Percentiles rank a stretch among this genome's conserved stretches.
Evolutionary conservation across 2,329 filamentous ascomycete genomes (phyloP).

Genomic region (Fusarium irregulare): DNA sequence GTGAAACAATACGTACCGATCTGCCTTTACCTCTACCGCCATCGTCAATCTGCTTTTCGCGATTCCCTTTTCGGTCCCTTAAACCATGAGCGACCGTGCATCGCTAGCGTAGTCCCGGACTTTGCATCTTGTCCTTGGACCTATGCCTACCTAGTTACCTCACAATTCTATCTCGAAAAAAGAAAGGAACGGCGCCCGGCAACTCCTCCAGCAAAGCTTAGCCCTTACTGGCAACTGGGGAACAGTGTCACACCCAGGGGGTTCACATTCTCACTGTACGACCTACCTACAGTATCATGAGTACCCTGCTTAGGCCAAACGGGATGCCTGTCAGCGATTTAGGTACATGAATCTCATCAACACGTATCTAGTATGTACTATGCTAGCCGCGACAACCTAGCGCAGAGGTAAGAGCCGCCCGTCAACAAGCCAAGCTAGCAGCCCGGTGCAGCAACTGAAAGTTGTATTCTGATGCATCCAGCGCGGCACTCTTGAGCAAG

Average conservation of each 20-base stretch:
- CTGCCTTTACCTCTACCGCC: neutral
- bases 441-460: neutral
- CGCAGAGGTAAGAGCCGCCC: slow-evolving; percentile 23
- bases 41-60: slow-evolving; percentile 28
- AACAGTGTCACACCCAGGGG: slow-evolving; percentile 36
- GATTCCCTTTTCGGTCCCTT: slow-evolving; percentile 17
- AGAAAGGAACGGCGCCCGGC: slow-evolving; percentile 30
- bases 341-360: slow-evolving; percentile 18
- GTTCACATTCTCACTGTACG: neutral
- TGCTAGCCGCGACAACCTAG: slow-evolving; percentile 21
- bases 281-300: neutral
- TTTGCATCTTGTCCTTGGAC: slow-evolving; percentile 30
- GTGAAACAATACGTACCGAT: slow-evolving; percentile 9
- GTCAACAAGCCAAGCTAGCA: neutral
- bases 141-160: neutral
- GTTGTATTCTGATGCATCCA: neutral
- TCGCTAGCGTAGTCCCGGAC: slow-evolving; percentile 32
- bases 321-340: slow-evolving; percentile 26
- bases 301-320: neutral
- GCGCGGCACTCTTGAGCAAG: neutral
- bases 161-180: slow-evolving; percentile 31
- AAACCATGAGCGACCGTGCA: slow-evolving; percentile 33
- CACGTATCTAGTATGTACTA: neutral
- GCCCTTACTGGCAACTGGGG: slow-evolving; percentile 34
- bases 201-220: slow-evolving; percentile 42